phyloP scores from a whole-genome alignment of 768 basidiomycete species.

The Thelephora aurantiotincta region DNA sequence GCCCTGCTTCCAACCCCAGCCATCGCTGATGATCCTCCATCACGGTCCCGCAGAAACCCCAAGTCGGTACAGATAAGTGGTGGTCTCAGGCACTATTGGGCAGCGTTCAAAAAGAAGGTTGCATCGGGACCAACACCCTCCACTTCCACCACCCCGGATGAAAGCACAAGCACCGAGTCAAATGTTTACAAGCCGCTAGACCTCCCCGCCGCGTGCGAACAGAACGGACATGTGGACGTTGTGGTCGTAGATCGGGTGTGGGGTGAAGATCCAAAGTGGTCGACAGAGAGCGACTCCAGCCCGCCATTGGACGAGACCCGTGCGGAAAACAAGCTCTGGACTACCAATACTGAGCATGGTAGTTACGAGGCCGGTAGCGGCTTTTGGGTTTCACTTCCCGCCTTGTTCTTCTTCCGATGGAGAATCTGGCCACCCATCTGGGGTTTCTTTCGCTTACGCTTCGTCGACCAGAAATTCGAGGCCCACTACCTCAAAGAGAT shows the following conservation, averaged over 20 bases:
- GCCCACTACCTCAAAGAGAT: constrained; percentile 42
- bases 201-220: constrained; percentile 15
- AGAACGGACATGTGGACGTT: constrained; percentile 41
- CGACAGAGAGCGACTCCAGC: constrained; percentile 31
- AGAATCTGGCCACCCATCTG: constrained; percentile 38
- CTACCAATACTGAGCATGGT: constrained; percentile 24
- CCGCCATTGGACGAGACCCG: constrained; percentile 34
- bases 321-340: constrained; percentile 22
- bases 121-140: constrained; percentile 26
- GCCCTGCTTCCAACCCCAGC: too few relatives aligned
- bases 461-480: constrained; percentile 43
- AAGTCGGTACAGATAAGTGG: constrained; percentile 14
- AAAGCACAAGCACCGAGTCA: constrained; percentile 21
- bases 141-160: constrained; percentile 33
- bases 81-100: constrained; percentile 17
- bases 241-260: constrained; percentile 65
- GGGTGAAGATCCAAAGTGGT: constrained; percentile 44
- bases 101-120: constrained; percentile 17
- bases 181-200: not conserved
- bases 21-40: too few relatives aligned
- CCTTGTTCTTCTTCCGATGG: constrained; percentile 37
- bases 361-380: constrained; percentile 21
- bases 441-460: constrained; percentile 46
- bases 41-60: too few relatives aligned
- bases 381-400: constrained; percentile 19